These are phyloP conservation scores for Knufia fluminis DNA, from an alignment of 2,329 filamentous ascomycete genomes.

Conservation along the genomic window DNA sequence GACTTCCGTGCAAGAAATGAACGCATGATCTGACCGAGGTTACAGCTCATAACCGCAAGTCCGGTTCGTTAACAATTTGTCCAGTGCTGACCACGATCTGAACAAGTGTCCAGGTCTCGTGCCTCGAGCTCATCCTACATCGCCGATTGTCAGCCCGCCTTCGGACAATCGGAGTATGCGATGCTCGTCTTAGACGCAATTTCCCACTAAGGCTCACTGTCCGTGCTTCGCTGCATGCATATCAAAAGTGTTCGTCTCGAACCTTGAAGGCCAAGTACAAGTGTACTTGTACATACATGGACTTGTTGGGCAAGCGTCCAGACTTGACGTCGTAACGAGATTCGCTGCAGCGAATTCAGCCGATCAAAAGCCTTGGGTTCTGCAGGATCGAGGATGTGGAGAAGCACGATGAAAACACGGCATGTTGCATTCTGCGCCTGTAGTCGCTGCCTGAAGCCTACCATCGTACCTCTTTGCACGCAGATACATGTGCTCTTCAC, in stretches of 20 bases:
- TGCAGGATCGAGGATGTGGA: slow-evolving; percentile 2
- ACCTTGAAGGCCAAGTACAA: not conserved
- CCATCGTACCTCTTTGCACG: not conserved
- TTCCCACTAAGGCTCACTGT: not conserved
- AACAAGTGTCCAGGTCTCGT: not conserved
- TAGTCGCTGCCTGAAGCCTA: not conserved
- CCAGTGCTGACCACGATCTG: too few relatives aligned
- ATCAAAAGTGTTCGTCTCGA: not conserved
- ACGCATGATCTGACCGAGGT: too few relatives aligned
- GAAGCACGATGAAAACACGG: slow-evolving; percentile 5
- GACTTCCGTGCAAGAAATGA: too few relatives aligned
- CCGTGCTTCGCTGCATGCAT: not conserved
- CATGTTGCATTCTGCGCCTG: not conserved
- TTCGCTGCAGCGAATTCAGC: not conserved
- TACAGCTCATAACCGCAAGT: too few relatives aligned
- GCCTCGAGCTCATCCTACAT: not conserved
- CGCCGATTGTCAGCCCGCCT: not conserved
- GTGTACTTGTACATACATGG: not conserved
- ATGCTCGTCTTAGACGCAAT: not conserved
- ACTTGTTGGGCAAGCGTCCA: not conserved
- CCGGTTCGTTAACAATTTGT: too few relatives aligned
- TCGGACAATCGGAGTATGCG: not conserved
- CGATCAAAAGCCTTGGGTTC: slow-evolving; percentile 1
- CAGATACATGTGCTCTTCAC: not conserved
- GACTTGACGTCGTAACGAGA: not conserved